Base-by-base conservation (phyloP, 2,329 filamentous ascomycete genomes). In the Trichophyton simii region DNA sequence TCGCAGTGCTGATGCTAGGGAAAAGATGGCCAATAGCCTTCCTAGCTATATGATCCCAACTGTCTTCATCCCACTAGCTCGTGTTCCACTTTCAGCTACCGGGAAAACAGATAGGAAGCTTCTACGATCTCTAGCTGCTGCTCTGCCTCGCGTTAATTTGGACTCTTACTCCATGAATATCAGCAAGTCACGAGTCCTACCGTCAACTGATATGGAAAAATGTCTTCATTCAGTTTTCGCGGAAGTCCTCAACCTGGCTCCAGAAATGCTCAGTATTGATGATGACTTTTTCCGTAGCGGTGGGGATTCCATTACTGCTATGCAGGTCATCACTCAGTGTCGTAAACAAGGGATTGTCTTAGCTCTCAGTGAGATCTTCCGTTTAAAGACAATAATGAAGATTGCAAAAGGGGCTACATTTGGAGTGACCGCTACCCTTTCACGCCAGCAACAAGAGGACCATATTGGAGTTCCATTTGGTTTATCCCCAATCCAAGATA, bases 61-160 rank as follows among this genome's bases (percentile, higher is more conserved):
- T 28, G 20, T 62, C 3, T 62, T 44, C 41, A 41, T 62, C 28
- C 61, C 44, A 28, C 8, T 62, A 3, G 9, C 25, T 11, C 46
- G 34, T 8, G 25, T 62, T 3, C 61, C 58, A 2, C 42, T 59
- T 36, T 44, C 58, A 2, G n/a, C 41, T 13, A 75, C 76, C 1
- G 72, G 73, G 0, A 79, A 79, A 65, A 71, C 68, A 0, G 72
- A 75, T 60, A 71, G 69, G 4, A 72, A 72, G 62, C 59, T 66
- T 20, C 63, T 71, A 46, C 63, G 68, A 54, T 34, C 2, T 58
- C 64, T 2, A 65, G 70, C 38, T 68, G 66, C 15, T 61, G 67
- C 25, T 50, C 57, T 64, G 28, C 64, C 64, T 42, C 62, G 63
- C 48, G 61, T 63, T 18, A 61, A 66, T 3, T 58, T 68, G 13